Percentiles rank a stretch among this genome's conserved stretches.
phyloP scores from a whole-genome alignment of 2,329 filamentous ascomycete species.

The Chrysoporthe austroafricana region DNA sequence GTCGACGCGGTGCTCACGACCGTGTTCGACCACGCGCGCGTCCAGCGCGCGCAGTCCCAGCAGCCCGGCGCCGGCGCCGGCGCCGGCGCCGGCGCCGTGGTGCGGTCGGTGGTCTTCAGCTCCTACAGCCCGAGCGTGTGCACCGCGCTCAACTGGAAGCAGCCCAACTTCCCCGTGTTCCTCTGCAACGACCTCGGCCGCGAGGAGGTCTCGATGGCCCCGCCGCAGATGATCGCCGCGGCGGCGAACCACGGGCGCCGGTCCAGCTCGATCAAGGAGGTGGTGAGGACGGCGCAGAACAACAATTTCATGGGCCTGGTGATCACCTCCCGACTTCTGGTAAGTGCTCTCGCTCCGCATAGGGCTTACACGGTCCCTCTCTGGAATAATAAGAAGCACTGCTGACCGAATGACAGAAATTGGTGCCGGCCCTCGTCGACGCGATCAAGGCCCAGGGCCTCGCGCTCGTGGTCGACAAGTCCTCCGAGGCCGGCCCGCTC shows the following conservation, averaged over 20 bases:
- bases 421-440: conserved; percentile 89
- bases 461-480: conserved; percentile 88
- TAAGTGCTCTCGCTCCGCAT: conserved; percentile 51
- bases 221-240: conserved; percentile 45
- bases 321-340: conserved; percentile 83
- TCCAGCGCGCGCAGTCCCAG: conserved; percentile 65
- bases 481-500: conserved; percentile 56
- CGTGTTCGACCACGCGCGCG: conserved; percentile 89
- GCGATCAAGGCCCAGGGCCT: conserved; percentile 94
- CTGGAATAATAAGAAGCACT: background rate
- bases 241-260: conserved; percentile 62
- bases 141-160: conserved; percentile 97
- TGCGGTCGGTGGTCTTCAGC: conserved; percentile 90
- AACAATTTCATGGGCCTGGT: conserved; percentile 99
- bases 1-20: conserved; percentile 82
- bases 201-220: conserved; percentile 50
- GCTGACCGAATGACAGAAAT: conserved; percentile 64
- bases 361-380: background rate
- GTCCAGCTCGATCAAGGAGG: conserved; percentile 89
- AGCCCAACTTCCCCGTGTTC: conserved; percentile 96
- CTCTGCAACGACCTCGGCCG: conserved; percentile 89
- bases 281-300: conserved; percentile 86
- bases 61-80: conserved; percentile 45
- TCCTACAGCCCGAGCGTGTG: conserved; percentile 91
- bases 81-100: conserved; percentile 56